Evolutionary conservation across 2,329 filamentous ascomycete genomes (phyloP).

Genomic region (Nemania abortiva): DNA sequence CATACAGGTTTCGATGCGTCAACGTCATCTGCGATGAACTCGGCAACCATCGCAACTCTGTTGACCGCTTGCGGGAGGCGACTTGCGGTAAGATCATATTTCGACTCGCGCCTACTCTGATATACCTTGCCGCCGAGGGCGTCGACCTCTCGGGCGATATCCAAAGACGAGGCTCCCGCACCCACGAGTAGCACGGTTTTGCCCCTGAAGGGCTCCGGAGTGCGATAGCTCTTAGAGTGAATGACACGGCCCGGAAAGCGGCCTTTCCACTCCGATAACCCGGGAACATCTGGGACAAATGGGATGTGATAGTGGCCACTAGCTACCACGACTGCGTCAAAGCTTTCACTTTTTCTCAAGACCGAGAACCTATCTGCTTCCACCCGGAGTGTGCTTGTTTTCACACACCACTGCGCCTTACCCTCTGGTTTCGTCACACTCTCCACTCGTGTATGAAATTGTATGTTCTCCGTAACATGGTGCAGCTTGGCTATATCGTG

Average conservation of each 20-base stretch:
- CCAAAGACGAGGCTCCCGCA: conserved; percentile 59
- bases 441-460: conserved; percentile 71
- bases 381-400: conserved; percentile 59
- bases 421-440: conserved; percentile 59
- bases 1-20: conserved; percentile 20
- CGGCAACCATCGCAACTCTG: conserved; percentile 64
- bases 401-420: conserved; percentile 62
- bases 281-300: conserved; percentile 69
- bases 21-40: conserved; percentile 57
- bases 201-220: conserved; percentile 66
- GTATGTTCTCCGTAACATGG: conserved; percentile 62
- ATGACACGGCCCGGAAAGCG: conserved; percentile 65
- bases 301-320: conserved; percentile 76
- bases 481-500: conserved; percentile 66
- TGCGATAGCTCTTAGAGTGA: conserved; percentile 80
- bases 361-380: conserved; percentile 43
- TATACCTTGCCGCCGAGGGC: conserved; percentile 55
- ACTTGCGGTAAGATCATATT: conserved; percentile 67
- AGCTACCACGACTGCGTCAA: conserved; percentile 76
- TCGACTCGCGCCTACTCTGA: conserved; percentile 69
- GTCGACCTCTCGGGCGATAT: conserved; percentile 58
- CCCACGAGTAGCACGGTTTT: conserved; percentile 67
- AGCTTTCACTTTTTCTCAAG: conserved; percentile 52
- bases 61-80: conserved; percentile 66
- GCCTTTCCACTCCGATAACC: conserved; percentile 68